Base-by-base conservation (phyloP, 441 rosid genomes). In the Viola pubescens region DNA sequence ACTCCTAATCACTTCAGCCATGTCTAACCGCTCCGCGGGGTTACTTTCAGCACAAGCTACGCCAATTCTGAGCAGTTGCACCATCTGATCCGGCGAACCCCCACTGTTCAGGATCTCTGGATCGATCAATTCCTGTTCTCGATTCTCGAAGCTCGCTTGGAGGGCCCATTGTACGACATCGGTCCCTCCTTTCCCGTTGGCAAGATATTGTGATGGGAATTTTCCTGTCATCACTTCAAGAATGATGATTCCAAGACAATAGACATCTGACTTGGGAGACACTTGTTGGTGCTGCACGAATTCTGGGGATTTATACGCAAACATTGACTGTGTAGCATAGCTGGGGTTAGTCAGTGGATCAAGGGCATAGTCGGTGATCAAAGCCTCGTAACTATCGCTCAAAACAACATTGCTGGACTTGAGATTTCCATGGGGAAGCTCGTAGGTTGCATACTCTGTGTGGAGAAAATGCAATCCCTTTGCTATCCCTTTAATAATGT, bases 371-470 rank as follows among this genome's bases (percentile, higher is more conserved):
- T 91, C 98, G 0, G 64, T 65, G 2, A 86, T 73, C 12, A 83
- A 40, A n/a, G 98, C 83, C 60, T 83, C 87, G 12, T 78, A 81
- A 10, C 69, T 63, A 26, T 76, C 78, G 0, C 55, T 64, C 42
- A 91, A 45, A 44, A 91, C 73, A 56, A 91, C 78, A 14, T 91
- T 91, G 82, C 98, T 88, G 7, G 98, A 91, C 72, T 91, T 91
- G 40, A 91, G 89, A 71, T 88, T 91, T 51, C 98, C 98, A 48
- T 91, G 98, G 1, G 98, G 96, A 4, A 91, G 75, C n/a, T 84
- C 86, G 14, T 75, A 75, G 4, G 77, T 69, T 4, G 78, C 54
- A 49, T 79, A 86, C 59, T 91, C 86, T 8, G 73, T 13, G 9
- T 84, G 87, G n/a, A 91, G 76, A 77, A 71, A 86, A 41, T 68